Base-by-base conservation (phyloP, 768 basidiomycete species). In the Tulasnella sp. region DNA sequence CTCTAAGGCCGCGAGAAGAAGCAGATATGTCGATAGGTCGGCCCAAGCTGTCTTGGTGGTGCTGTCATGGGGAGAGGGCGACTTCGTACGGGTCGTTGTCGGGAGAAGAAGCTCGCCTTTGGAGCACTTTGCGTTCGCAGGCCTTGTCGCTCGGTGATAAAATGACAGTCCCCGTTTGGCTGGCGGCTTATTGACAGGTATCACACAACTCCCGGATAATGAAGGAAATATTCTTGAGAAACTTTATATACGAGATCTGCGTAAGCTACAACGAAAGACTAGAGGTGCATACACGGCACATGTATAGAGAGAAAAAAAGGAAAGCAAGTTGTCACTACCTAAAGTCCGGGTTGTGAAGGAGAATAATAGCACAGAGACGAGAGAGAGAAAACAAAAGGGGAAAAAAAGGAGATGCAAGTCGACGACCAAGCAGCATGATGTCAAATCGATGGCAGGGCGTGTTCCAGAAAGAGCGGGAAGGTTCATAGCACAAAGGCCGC, bases 251-350 rank as follows among this genome's bases (percentile, higher is more conserved):
- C 58, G 3, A 42, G 42, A 14, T 12, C 29, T 29, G 58, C 37
- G 31, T 70, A 70, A 70, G 69, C 69, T 70, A 70, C 69, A 70
- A 70, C 9, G 69, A 39, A 39, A 42, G 69, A 38, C 37, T 38
- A 70, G 69, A 70, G 69, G 58, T 38, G 69, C 69, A 70, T 70
- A 70, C 69, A 70, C 69, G 40, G 69, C 69, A 70, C 22, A 17
- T 38, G 69, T 38, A 42, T 6, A 68, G 25, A 17, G 37, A 39
- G 9, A n/a, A 67, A 67, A 67, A 42, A 70, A 70, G 69, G 40
- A 38, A 22, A 38, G 69, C 37, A 36, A 42, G 25, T n/a, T 39
- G 36, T 42, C 69, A 70, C 40, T 42, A 70, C 37, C 69, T 42
- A 70, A 70, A 38, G 69, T 70, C 69, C 69, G 36, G 69, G 36